Evolutionary conservation across 108 stramenopile species (phyloP).

Genomic region (Seminavis robusta): DNA sequence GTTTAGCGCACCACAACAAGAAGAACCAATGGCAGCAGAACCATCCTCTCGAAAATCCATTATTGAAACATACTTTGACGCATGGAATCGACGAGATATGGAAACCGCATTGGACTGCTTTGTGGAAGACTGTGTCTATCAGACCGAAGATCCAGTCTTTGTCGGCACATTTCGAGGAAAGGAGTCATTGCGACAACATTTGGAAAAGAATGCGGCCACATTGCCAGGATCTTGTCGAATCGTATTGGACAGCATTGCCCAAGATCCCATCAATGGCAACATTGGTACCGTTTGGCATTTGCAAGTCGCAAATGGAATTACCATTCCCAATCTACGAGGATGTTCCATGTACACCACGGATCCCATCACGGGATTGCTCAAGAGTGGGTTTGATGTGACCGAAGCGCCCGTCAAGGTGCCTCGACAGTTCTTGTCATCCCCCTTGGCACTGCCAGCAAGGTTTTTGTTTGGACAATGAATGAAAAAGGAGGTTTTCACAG

Average conservation of each 20-base stretch:
- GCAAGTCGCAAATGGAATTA: constrained; percentile 9
- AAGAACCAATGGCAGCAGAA: background rate
- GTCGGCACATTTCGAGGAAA: constrained; percentile 37
- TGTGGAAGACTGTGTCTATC: constrained; percentile 50
- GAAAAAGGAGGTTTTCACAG: too few relatives aligned
- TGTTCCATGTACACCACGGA: constrained; percentile 27
- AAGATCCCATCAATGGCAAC: constrained; percentile 1
- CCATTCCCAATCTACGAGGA: constrained; percentile 20
- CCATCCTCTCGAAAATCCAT: constrained; percentile 4
- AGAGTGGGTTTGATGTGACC: constrained; percentile 6
- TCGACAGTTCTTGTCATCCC: too few relatives aligned
- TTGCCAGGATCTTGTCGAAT: constrained; percentile 29
- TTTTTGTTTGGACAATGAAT: too few relatives aligned
- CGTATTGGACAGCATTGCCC: constrained; percentile 18
- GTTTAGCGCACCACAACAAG: too few relatives aligned
- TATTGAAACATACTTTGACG: constrained; percentile 51
- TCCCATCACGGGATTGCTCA: background rate
- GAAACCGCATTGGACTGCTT: constrained; percentile 45
- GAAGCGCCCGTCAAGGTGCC: constrained; percentile 13
- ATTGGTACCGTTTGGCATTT: constrained; percentile 15
- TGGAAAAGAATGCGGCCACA: constrained; percentile 47
- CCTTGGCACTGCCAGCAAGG: too few relatives aligned
- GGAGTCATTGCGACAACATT: constrained; percentile 41
- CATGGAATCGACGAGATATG: constrained; percentile 69
- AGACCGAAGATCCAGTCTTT: constrained; percentile 57